Conservation (phyloP, 345 rosid species). For the Hirschfeldia incana region DNA sequence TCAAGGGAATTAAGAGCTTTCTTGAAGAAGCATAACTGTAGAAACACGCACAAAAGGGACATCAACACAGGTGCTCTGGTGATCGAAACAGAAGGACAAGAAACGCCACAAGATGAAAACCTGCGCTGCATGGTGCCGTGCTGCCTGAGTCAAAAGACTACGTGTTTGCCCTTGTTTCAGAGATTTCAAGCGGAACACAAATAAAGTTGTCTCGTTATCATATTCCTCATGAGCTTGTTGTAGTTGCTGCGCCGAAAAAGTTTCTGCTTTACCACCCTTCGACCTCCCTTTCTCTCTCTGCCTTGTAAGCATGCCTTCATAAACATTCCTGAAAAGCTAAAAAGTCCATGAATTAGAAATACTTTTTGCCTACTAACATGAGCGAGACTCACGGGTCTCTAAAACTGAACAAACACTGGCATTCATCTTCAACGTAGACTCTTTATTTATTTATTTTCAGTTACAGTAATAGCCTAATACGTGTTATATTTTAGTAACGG, state of each 20-base stretch:
- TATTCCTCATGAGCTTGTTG: constrained; percentile 78
- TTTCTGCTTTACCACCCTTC: constrained; percentile 74
- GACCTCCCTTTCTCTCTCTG: constrained; percentile 76
- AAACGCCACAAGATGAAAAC: constrained; percentile 43
- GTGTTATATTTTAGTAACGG: not conserved
- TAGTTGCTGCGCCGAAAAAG: constrained; percentile 60
- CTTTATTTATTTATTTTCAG: not conserved
- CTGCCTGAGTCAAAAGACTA: constrained; percentile 97
- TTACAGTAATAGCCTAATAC: not conserved
- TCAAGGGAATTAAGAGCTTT: constrained; percentile 85
- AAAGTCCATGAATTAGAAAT: constrained; percentile 22
- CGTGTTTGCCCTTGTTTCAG: constrained; percentile 93
- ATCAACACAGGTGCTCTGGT: constrained; percentile 7
- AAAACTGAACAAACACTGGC: constrained; percentile 11
- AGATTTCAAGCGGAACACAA: constrained; percentile 87
- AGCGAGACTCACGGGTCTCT: not conserved
- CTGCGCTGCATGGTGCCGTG: constrained; percentile 99
- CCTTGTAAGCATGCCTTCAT: constrained; percentile 62
- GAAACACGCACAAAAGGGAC: constrained; percentile 18
- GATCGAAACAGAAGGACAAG: constrained; percentile 17
- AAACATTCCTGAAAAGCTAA: constrained; percentile 55
- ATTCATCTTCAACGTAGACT: not conserved
- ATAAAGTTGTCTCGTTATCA: constrained; percentile 84
- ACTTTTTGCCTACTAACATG: not conserved
- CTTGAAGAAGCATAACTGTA: constrained; percentile 79